A percentile compares a stretch with the other conserved stretches of the same genome.
Evolutionary conservation across 2,329 filamentous ascomycete genomes (phyloP).

Genomic region (Hypoxylon sp.): DNA sequence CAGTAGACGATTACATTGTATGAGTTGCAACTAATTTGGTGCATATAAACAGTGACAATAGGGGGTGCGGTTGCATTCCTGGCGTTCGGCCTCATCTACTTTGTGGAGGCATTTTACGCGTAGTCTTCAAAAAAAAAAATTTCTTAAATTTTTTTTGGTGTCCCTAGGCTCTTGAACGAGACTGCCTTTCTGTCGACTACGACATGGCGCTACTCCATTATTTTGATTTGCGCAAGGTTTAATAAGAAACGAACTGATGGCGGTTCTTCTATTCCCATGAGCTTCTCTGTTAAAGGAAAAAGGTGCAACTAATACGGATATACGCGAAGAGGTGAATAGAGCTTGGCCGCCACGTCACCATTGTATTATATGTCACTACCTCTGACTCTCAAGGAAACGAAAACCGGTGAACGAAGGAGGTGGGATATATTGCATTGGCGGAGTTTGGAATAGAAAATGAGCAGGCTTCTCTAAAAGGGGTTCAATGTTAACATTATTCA

Average conservation of each 20-base stretch:
- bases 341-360: conserved; percentile 1
- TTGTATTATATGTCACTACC: conserved; percentile 33
- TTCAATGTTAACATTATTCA: conserved; percentile 11
- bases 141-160: not conserved
- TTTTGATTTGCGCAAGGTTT: conserved; percentile 38
- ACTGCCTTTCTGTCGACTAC: conserved; percentile 9
- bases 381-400: conserved; percentile 12
- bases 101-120: conserved; percentile 81
- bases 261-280: conserved; percentile 18
- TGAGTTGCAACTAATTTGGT: conserved; percentile 20
- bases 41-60: conserved; percentile 79
- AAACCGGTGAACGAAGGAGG: conserved; percentile 22
- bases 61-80: conserved; percentile 93
- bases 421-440: conserved; percentile 37
- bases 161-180: not conserved
- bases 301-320: conserved; percentile 13
- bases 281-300: conserved; percentile 5
- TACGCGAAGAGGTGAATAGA: conserved; percentile 19
- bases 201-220: conserved; percentile 1
- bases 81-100: conserved; percentile 91
- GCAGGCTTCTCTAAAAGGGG: conserved; percentile 27
- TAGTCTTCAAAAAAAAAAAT: too few relatives aligned
- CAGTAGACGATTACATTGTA: not conserved
- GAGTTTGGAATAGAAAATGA: conserved; percentile 46
- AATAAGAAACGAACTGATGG: conserved; percentile 23